Base-by-base conservation (phyloP, 768 basidiomycete genomes). In the Phlebiopsis flavidoalba region DNA sequence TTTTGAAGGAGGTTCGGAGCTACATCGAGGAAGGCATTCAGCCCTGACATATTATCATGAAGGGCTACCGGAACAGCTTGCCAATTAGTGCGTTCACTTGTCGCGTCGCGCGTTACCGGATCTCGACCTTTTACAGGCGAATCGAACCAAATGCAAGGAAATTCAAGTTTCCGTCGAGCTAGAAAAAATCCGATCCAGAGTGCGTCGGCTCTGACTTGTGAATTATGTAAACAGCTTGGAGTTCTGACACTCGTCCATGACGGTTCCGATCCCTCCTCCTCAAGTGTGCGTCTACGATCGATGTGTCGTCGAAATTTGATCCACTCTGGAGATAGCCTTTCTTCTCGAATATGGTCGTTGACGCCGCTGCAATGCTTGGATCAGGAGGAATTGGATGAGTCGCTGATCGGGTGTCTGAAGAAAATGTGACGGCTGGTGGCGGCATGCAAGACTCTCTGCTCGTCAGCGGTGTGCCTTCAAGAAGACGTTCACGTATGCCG, bases 271-370 rank as follows among this genome's bases (percentile, higher is more conserved):
- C 95, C 63, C 86, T 98, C 22, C 83, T 98, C 36, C 81, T 97
- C 67, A 95, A 97, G 79, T 97, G 95, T 74, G 97, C 97, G 26
- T 89, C 95, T 26, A 99, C 97, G n/a, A 3, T 96, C 97, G n/a
- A 98, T 98, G 96, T 98, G 96, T 98, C 97, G 15, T 98, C 96
- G 63, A 99, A 98, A 75, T 85, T n/a, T 98, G 62, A 98, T 99
- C 67, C 96, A 98, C 73, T 94, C 93, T n/a, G 14, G 93, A 98
- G 77, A 98, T n/a, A 97, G 70, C 97, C 96, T 0, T 98, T 98
- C 79, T 99, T 99, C 80, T 92, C 95, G 11, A 86, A 90, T 64
- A 98, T 99, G 95, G 97, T 97, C 53, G 97, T 99, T 51, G 94
- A 98, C 69, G 95, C 97, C 40, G 94, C n/a, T 99, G 53, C 84